Base-by-base conservation (phyloP, 2,329 filamentous ascomycete genomes). In the Clathrospora elynae region DNA sequence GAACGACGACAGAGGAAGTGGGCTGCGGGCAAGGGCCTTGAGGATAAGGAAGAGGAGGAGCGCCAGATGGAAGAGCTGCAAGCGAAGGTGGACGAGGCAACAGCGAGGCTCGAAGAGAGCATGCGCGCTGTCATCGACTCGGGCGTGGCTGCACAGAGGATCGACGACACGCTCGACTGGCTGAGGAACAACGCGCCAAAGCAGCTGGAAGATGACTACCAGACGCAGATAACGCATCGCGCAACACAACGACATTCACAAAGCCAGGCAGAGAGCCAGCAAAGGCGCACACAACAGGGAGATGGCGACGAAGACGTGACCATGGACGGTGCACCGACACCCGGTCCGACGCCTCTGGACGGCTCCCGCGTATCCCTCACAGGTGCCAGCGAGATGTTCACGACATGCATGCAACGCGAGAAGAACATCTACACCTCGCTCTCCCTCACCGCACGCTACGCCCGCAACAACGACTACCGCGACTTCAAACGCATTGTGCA, bases 401-500 rank as follows among this genome's bases (percentile, higher is more conserved):
- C 46, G 10, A 57, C 64, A 18, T 62, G 64, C 9, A 49, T 74
- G 36, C 51, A 74, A 9, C 69, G 65, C 16, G 67, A 73, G 13
- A 74, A 73, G 41, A 71, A 75, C 32, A 64, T 69, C 2, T 77
- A 75, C 51, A 71, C 73, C 5, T 67, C 67, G 8, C 58, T 62
- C 6, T 68, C 64, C 4, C 54, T 72, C 17, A 50, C 42, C 1
- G 61, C 59, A 0, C 71, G 79, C 42, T 88, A 87, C 61, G 74
- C 79, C 4, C 70, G 73, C 6, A 75, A 86, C 58, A 81, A 84
- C 53, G 71, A 76, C 36, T 87, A 87, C 66, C 71, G 75, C 33
- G 73, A 74, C 14, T 87, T 86, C 73, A 81, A 82, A 60, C 71
- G 74, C 6, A 68, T 80, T n/a, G 73, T 85, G 3, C 83, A 86